Base-by-base conservation (phyloP, 495 filamentous ascomycete species). In the Hypoxylon crocopeplum region DNA sequence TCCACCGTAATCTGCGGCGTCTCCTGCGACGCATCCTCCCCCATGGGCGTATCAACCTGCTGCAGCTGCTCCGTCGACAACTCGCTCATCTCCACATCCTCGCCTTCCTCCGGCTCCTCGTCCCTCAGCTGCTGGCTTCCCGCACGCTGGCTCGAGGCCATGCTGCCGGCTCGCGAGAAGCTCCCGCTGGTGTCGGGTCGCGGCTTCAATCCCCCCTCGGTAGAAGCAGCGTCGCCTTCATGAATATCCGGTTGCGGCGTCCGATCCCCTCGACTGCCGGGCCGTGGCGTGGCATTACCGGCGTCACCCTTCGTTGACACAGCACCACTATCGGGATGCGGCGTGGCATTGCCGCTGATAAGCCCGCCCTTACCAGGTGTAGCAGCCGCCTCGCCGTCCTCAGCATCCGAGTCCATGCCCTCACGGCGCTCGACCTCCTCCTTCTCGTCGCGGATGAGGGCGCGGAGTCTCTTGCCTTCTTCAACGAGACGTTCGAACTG, bases 401-500 rank as follows among this genome's bases (percentile, higher is more conserved):
- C 89, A 37, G 88, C 88, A 0, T 82, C 89, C 39, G 90, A 91
- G 58, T 89, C 90, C 66, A 94, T 96, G 22, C 93, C 93, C 69
- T 97, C 83, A 20, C 81, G 75, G 6, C 83, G 71, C 56, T 86
- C 83, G 2, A 82, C 78, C 74, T 97, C 94, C 70, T 98, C 94
- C 72, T 97, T 97, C 78, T 97, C 92, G 72, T 97, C 92, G 34
- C 91, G 84, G 62, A 98, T 98, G 64, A 96, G 75, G 25, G 87
- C 83, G 41, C 92, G 80, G 62, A 98, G 80, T 56, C 90, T 81
- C 85, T 88, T 89, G 3, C 92, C 89, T 77, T 98, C 93, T 32
- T 92, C 91, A 53, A 97, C 89, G 68, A 98, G 94, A 59, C 85
- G 80, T 10, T 87, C 89, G 73, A 98, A 98, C 74, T 96, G 92